Evolutionary conservation across 805 yeast genomes (phyloP), one percentile per base, ranked within the genome.

Genomic region (Saturnispora galanensis): DNA sequence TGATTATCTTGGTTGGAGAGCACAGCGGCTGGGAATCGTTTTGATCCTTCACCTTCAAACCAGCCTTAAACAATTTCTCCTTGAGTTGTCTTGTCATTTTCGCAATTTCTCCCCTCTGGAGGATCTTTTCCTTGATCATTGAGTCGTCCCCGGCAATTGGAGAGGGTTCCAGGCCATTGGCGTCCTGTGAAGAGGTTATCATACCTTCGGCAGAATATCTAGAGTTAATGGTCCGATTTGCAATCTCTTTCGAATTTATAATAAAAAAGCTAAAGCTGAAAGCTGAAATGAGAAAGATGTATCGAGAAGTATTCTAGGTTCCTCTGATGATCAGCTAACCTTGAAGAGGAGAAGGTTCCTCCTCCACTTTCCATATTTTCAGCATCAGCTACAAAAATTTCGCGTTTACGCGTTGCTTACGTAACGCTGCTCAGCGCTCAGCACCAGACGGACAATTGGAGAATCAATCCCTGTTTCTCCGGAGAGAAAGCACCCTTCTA

Each of bases 31-130:
- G 47, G 1, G 39, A 31, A 1, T 42, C 26, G 39, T 59, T 54
- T 47, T 57, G 55, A 55, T 65, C 63, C 35, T 60, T 55, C 4
- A 64, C 66, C 41, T 59, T 60, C 26, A 66, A 41, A 11, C 70
- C 70, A 2, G 74, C 72, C 51, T 63, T 67, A 26, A 66, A 63
- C 15, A 70, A 54, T 49, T 68, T 64, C 7, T 65, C 57, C 51
- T 68, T 69, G 18, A 70, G 52, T 49, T 68, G 73, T 47, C 73
- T 56, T 2, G 75, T 67, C 43, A 70, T 64, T 46, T 72, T 61
- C 5, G 74, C 70, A 6, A 70, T 59, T 49, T 70, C 73, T 4
- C 70, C 75, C 42, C 73, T 58, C 48, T 69, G 69, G 36, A 70
- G 56, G 38, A 70, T 68, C 48, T 64, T 66, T 45, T 68, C 69